These are phyloP conservation scores for Pecoramyces ruminantium DNA, from an alignment of 192 early-diverging fungal genomes.

Conservation along the genomic window DNA sequence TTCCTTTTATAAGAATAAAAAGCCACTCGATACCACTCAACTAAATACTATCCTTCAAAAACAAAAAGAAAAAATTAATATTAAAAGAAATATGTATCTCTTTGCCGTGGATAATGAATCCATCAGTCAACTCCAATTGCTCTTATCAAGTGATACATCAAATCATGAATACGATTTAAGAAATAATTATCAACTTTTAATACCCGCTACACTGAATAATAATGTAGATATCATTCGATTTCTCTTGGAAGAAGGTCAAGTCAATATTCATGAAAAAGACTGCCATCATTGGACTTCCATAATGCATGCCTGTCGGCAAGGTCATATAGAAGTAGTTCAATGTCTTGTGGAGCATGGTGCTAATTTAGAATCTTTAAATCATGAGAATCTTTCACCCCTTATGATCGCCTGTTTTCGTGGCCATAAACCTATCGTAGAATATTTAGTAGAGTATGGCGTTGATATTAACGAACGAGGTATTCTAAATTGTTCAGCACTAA, in stretches of 20 bases:
- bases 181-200: background rate
- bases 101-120: background rate
- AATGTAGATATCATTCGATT: background rate
- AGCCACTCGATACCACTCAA: background rate
- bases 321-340: background rate
- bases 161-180: background rate
- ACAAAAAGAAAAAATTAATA: background rate
- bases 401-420: too few relatives aligned
- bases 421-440: too few relatives aligned
- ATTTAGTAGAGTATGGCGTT: background rate
- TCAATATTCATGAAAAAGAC: background rate
- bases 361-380: too few relatives aligned
- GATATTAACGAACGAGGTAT: background rate
- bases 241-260: background rate
- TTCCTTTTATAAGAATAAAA: background rate
- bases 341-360: background rate
- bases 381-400: too few relatives aligned
- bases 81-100: background rate
- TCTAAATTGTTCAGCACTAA: background rate
- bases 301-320: background rate
- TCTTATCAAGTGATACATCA: background rate
- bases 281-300: background rate
- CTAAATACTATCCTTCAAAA: background rate
- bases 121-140: background rate
- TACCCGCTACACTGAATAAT: background rate